Evolutionary conservation across 2,329 filamentous ascomycete genomes (phyloP), one percentile per base, ranked within the genome.

Genomic region (Nothopassalora personata): DNA sequence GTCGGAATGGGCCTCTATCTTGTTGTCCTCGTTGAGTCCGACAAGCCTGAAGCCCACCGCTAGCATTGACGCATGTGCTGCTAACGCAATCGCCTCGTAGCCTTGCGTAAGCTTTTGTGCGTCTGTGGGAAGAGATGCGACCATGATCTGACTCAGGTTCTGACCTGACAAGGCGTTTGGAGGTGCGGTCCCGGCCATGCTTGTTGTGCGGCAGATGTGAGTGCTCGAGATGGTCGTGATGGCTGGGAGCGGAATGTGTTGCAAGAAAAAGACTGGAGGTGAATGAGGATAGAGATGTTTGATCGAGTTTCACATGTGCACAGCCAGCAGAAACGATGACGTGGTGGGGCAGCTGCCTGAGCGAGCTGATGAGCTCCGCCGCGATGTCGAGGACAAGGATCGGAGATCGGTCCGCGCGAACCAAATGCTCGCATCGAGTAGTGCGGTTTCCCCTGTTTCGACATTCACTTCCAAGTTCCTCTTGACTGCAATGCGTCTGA

Each of bases 1-100:
- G 19, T 69, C 67, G 5, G 70, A 70, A 3, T 56, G 33, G 9
- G 66, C 65, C 52, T 72, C 71, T 64, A 89, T 84, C 51, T 80
- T 83, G 70, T 91, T 85, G 55, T 93, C 90, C 74, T 97, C 91
- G 51, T 87, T 83, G n/a, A 96, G 86, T 1, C 92, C 92, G 18
- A 91, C 76, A 3, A 97, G 80, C 55, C 87, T 83, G 73, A 97
- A 97, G 63, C 86, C 89, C 2, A 93, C 84, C 8, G 87, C 86
- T 27, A 84, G 73, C 86, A 97, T 89, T 68, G 87, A 91, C 3
- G 90, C 88, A 74, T 99, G 93, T 19, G 87, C 80, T 63, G 95
- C 87, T 27, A 97, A 82, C 15, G 90, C 91, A 61, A 97, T 79
- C 51, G 88, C 90, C 76, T 97, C 92, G 72, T 88, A 90, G 0